A percentile compares a stretch with the other conserved stretches of the same genome.
Evolutionary conservation across 2,329 filamentous ascomycete species (phyloP).

Genomic region (Fusarium sp.): DNA sequence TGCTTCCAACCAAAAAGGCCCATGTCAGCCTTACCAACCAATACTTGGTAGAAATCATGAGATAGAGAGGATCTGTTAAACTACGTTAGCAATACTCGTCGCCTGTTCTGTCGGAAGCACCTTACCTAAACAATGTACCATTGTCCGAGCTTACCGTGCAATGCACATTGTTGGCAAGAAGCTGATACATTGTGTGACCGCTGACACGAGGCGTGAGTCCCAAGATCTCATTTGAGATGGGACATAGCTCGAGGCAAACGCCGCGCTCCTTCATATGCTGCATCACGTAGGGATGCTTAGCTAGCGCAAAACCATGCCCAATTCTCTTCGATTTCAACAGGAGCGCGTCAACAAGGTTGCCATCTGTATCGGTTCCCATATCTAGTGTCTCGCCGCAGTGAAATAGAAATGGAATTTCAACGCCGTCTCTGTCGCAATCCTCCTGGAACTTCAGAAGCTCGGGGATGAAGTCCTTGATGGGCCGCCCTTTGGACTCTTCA

Average conservation of each 20-base stretch:
- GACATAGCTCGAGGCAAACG: constrained; percentile 79
- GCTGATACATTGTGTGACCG: constrained; percentile 72
- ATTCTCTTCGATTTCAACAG: constrained; percentile 73
- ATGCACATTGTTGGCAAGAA: constrained; percentile 76
- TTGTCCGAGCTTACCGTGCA: constrained; percentile 82
- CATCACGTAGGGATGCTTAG: constrained; percentile 73
- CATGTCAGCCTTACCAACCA: constrained; percentile 74
- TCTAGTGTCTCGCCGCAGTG: constrained; percentile 81
- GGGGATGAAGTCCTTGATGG: constrained; percentile 63
- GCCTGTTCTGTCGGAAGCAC: neutral
- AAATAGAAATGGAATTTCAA: constrained; percentile 77
- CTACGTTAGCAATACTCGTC: neutral
- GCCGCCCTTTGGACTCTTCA: constrained; percentile 69
- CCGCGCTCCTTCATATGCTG: constrained; percentile 68
- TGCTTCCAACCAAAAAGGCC: constrained; percentile 77
- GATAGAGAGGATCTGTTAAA: constrained; percentile 70
- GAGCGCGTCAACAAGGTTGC: constrained; percentile 75
- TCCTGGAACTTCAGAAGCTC: constrained; percentile 66
- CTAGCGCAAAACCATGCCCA: constrained; percentile 76
- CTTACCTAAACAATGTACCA: constrained; percentile 74
- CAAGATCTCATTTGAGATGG: constrained; percentile 80
- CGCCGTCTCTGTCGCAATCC: constrained; percentile 55
- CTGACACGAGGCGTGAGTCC: constrained; percentile 72
- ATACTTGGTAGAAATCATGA: constrained; percentile 80
- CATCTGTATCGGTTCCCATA: constrained; percentile 69